These are phyloP conservation scores for Neurospora sp. DNA, from an alignment of 495 filamentous ascomycete genomes.

Conservation along the genomic window DNA sequence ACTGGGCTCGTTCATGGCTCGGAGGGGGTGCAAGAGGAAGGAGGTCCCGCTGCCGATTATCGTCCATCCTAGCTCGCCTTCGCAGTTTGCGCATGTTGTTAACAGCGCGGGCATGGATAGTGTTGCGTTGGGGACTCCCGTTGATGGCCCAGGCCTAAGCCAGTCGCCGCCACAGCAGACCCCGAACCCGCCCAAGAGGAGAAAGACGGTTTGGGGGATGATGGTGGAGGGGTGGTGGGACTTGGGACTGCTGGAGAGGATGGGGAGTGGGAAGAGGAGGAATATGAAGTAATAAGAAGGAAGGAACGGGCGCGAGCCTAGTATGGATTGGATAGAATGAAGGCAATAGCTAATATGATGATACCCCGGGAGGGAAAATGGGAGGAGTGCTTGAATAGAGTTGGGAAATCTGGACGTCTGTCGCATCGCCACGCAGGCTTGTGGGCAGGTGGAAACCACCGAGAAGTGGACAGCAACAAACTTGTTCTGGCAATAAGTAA, in stretches of 20 bases:
- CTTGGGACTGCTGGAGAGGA: conserved; percentile 31
- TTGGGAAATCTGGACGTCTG: neutral
- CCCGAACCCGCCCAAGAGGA: conserved; percentile 13
- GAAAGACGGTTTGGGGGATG: conserved; percentile 29
- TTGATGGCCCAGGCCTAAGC: neutral
- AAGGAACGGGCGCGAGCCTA: neutral
- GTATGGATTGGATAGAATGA: neutral
- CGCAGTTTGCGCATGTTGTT: conserved; percentile 1
- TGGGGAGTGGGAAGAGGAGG: conserved; percentile 19
- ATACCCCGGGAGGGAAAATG: neutral
- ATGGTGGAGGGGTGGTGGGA: conserved; percentile 40
- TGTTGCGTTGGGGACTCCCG: conserved; percentile 3
- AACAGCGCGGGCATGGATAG: conserved; percentile 2
- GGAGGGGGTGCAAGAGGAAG: neutral
- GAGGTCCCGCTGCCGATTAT: conserved; percentile 14
- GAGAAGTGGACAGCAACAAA: neutral
- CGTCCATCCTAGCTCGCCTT: neutral
- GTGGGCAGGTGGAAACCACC: neutral
- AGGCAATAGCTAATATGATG: neutral
- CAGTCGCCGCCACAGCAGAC: neutral
- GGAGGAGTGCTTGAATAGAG: neutral
- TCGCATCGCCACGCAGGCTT: neutral
- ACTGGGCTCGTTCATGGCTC: conserved; percentile 1
- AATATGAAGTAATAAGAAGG: neutral
- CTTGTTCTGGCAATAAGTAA: conserved; percentile 20